Conservation (phyloP, 73 alveolate genomes). For the Effrenium voratum region DNA sequence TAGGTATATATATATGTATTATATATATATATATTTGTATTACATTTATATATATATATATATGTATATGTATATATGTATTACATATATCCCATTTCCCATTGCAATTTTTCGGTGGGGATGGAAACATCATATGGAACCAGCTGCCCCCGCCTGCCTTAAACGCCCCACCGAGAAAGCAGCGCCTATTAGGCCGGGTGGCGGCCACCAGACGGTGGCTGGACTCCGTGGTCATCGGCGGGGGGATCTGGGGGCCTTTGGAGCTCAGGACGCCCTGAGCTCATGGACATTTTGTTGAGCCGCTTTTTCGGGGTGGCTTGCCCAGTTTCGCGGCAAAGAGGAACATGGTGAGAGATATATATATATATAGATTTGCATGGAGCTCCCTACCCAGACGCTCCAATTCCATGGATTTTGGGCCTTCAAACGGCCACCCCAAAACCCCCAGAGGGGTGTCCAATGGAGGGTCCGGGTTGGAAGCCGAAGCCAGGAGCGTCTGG, state of each 20-base stretch:
- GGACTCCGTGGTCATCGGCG: conserved; percentile 37
- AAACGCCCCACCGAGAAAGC: background rate
- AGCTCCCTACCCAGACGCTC: background rate
- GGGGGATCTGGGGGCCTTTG: background rate
- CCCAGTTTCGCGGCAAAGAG: too few species aligned
- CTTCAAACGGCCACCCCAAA: too few species aligned
- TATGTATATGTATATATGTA: background rate
- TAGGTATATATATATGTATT: background rate
- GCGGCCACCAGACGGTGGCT: conserved; percentile 54
- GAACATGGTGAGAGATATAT: too few species aligned
- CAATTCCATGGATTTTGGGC: background rate
- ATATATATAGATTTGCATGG: background rate
- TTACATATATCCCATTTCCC: background rate
- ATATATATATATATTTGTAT: background rate
- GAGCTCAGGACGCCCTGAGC: background rate
- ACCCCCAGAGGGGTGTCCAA: too few species aligned
- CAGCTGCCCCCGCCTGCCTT: background rate
- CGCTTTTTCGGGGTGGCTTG: background rate
- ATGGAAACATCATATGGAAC: background rate
- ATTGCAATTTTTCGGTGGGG: background rate
- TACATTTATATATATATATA: background rate
- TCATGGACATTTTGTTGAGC: background rate
- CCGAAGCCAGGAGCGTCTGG: too few species aligned
- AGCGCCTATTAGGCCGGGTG: background rate
- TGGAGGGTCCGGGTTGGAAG: too few species aligned